A percentile compares a stretch with the other conserved stretches of the same genome.
Evolutionary conservation across 2,329 filamentous ascomycete species (phyloP).

Genomic region (Epichloe scottii): DNA sequence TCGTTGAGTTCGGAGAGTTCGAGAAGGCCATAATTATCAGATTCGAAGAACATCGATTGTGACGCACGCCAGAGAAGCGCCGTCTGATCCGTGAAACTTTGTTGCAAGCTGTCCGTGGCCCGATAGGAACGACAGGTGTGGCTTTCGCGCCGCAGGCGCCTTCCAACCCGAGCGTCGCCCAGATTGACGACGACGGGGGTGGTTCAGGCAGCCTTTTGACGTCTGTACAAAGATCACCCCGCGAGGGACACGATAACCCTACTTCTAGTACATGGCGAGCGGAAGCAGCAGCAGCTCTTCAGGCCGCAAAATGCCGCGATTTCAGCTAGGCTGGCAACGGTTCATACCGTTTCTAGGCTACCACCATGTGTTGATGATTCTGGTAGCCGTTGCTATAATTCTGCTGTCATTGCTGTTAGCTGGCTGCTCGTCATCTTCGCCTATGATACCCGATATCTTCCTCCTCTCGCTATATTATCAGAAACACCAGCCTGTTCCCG

Average conservation of each 20-base stretch:
- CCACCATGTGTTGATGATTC: slow-evolving; percentile 89
- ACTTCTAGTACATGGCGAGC: slow-evolving; percentile 7
- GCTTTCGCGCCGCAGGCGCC: slow-evolving; percentile 1
- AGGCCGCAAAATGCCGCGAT: slow-evolving; percentile 20
- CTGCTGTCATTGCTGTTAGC: slow-evolving; percentile 83
- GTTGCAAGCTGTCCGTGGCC: background rate
- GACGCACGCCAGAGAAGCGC: background rate
- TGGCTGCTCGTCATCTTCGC: slow-evolving; percentile 93
- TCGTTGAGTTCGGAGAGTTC: background rate
- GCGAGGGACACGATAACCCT: background rate
- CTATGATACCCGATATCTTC: slow-evolving; percentile 90
- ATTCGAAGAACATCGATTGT: background rate
- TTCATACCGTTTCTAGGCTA: slow-evolving; percentile 59
- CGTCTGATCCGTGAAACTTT: no score
- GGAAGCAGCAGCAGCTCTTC: slow-evolving; percentile 12
- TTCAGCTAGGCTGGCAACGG: slow-evolving; percentile 44
- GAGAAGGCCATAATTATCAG: background rate
- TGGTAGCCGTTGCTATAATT: slow-evolving; percentile 89
- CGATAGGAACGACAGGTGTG: background rate
- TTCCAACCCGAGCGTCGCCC: slow-evolving; percentile 4
- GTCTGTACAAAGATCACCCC: background rate
- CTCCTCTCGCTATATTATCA: slow-evolving; percentile 97
- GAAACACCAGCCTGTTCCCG: slow-evolving; percentile 67
- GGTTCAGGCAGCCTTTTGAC: background rate
- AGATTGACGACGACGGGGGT: background rate